Evolutionary conservation across 768 basidiomycete genomes (phyloP).

Genomic region (Tulasnella sp.): DNA sequence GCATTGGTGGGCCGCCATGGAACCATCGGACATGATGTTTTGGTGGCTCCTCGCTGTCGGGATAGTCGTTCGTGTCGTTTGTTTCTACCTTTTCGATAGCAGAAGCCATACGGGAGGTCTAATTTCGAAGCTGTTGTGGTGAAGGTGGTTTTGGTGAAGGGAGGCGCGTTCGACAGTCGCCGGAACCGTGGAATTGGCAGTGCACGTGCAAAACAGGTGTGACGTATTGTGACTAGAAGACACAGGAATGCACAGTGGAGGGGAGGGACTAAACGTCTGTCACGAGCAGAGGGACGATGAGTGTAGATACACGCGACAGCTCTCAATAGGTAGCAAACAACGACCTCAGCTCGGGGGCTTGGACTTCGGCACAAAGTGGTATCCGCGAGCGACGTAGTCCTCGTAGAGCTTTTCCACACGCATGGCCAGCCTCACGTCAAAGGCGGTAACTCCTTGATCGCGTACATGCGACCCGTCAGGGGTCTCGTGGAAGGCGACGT

Average conservation of each 20-base stretch:
- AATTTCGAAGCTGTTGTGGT: background rate
- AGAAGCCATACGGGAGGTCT: background rate
- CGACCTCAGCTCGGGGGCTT: background rate
- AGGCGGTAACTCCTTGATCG: background rate
- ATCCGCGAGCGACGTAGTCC: constrained; percentile 3
- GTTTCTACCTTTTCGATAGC: background rate
- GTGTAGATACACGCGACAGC: background rate
- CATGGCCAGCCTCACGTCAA: constrained; percentile 10
- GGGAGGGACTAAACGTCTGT: background rate
- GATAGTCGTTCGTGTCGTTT: background rate
- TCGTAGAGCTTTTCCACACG: constrained; percentile 1
- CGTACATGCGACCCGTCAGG: background rate
- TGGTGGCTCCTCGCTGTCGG: background rate
- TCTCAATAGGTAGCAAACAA: background rate
- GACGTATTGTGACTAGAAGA: background rate
- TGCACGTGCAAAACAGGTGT: background rate
- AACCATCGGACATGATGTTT: constrained; percentile 21
- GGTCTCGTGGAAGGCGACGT: background rate
- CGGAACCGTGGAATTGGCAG: background rate
- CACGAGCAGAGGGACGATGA: background rate
- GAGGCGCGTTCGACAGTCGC: background rate
- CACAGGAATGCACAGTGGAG: background rate
- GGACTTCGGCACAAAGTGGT: background rate
- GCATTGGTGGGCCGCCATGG: constrained; percentile 14
- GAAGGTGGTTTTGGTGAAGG: background rate